Evolutionary conservation across 352 stramenopile species (phyloP).

Genomic region (Peronospora farinosa): DNA sequence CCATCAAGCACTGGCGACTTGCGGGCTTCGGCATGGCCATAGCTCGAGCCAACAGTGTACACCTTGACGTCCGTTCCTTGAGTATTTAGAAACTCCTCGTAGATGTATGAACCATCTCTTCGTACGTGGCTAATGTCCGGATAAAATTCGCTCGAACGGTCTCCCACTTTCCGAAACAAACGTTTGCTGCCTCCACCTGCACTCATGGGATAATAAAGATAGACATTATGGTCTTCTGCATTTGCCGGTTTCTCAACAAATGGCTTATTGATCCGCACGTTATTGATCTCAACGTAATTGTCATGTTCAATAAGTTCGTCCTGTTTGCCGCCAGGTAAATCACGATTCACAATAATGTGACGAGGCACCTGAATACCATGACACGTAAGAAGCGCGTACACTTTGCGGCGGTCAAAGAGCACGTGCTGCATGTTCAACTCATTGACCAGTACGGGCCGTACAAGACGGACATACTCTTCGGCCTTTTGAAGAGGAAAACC

Average conservation of each 20-base stretch:
- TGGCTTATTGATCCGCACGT: constrained; percentile 96
- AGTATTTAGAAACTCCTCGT: constrained; percentile 98
- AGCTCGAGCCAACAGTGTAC: constrained; percentile 97
- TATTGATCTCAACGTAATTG: constrained; percentile 90
- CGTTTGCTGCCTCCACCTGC: constrained; percentile 97
- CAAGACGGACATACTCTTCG: constrained; percentile 93
- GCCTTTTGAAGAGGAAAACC: constrained; percentile 97
- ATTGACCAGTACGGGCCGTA: constrained; percentile 96
- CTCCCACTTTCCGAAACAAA: constrained; percentile 97
- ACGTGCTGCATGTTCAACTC: constrained; percentile 95
- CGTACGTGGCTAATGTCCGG: constrained; percentile 94
- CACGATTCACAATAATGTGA: constrained; percentile 92
- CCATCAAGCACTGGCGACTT: constrained; percentile 99
- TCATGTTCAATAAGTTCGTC: constrained; percentile 72
- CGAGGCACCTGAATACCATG: constrained; percentile 94
- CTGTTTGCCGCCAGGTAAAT: constrained; percentile 67
- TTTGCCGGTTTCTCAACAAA: constrained; percentile 99
- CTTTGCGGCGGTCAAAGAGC: constrained; percentile 92
- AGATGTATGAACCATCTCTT: constrained; percentile 93
- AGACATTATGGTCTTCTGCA: constrained; percentile 99
- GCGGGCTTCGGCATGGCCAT: constrained; percentile 97
- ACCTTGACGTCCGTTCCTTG: constrained; percentile 99
- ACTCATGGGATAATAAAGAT: constrained; percentile 98
- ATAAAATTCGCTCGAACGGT: constrained; percentile 94
- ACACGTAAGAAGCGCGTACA: constrained; percentile 94